Conservation (phyloP, 164 flowering plant species). For the Tetracentron sinense region DNA sequence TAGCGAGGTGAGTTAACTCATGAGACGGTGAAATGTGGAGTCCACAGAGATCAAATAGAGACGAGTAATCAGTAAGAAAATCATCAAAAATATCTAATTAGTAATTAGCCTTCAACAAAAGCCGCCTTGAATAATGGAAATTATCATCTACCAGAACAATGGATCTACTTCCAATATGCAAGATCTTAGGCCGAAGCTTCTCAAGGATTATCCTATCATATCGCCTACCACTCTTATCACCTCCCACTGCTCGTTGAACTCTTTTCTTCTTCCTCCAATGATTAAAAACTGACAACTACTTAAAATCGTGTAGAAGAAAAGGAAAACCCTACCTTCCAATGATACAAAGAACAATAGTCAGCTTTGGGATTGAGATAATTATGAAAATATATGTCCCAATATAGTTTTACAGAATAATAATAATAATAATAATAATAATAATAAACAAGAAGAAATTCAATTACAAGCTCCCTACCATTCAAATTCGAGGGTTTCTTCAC, state of each 20-base stretch:
- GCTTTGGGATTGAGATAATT: not conserved
- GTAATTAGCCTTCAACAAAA: not conserved
- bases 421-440: not conserved
- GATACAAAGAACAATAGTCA: not conserved
- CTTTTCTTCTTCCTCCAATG: constrained; percentile 84
- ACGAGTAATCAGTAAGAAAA: constrained; percentile 14
- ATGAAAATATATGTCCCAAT: not conserved
- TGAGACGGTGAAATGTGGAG: no score
- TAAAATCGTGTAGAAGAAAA: not conserved
- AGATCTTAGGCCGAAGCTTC: not conserved
- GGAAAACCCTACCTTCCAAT: not conserved
- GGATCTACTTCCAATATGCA: not conserved
- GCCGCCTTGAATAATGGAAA: not conserved
- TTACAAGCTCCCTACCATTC: not conserved
- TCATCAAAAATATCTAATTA: not conserved
- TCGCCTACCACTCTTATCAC: constrained; percentile 89
- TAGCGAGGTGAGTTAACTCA: no score
- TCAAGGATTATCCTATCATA: constrained; percentile 19
- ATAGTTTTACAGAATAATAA: not conserved
- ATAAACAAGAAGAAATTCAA: not conserved
- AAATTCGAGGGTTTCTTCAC: not conserved
- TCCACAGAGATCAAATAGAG: constrained; percentile 16
- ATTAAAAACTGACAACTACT: constrained; percentile 8
- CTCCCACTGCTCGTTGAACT: constrained; percentile 70
- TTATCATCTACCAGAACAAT: not conserved